phyloP scores from a whole-genome alignment of 768 basidiomycete genomes.

The Pleurotus sapidus region DNA sequence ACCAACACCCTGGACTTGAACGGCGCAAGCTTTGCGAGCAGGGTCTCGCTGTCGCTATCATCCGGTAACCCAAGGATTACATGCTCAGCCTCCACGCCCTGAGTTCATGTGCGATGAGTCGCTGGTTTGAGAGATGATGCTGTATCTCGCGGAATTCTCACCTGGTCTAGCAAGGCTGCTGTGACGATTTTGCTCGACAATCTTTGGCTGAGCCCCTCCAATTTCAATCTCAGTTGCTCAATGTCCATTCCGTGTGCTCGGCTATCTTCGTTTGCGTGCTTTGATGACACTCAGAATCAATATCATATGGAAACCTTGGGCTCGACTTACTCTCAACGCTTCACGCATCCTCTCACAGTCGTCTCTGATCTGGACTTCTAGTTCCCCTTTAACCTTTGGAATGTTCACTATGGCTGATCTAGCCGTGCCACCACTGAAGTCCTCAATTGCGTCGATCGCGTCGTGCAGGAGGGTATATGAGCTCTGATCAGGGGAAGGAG shows the following conservation, averaged over 20 bases:
- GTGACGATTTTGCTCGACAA: conserved; percentile 1
- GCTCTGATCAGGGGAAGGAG: too few relatives aligned
- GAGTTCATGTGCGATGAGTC: background rate
- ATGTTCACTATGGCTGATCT: background rate
- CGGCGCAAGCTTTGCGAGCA: background rate
- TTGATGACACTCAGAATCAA: too few relatives aligned
- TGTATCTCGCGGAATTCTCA: background rate
- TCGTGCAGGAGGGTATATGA: background rate
- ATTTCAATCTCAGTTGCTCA: too few relatives aligned
- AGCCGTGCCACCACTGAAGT: background rate
- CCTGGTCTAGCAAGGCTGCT: background rate
- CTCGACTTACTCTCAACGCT: too few relatives aligned
- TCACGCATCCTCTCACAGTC: background rate
- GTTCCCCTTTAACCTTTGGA: background rate
- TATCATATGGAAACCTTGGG: too few relatives aligned
- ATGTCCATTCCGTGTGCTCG: too few relatives aligned
- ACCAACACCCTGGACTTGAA: background rate
- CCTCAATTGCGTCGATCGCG: background rate
- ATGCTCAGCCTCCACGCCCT: conserved; percentile 4
- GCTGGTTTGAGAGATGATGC: background rate
- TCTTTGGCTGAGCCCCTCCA: background rate
- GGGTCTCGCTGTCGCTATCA: background rate
- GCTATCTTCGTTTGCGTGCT: too few relatives aligned
- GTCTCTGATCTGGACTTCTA: background rate
- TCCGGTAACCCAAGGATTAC: background rate